These are phyloP conservation scores for Hydrangea macrophylla DNA, from an alignment of 148 eudicot species.

Conservation along the genomic window DNA sequence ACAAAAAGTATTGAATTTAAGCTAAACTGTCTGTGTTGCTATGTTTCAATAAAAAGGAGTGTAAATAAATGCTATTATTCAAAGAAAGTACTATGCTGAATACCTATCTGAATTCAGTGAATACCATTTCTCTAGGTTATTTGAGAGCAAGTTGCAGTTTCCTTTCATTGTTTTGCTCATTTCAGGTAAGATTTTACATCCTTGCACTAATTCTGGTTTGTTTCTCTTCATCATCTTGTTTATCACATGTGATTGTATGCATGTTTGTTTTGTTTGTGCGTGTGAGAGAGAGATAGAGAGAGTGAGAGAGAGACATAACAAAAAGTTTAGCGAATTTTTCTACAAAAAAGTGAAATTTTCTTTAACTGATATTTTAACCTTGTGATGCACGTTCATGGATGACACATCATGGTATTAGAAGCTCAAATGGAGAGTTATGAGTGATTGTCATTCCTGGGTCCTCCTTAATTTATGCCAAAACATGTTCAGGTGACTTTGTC, in stretches of 20 bases:
- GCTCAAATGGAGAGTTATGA: neutral
- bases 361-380: neutral
- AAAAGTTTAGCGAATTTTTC: neutral
- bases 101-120: neutral
- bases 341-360: neutral
- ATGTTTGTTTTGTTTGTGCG: neutral
- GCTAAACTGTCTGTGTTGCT: neutral
- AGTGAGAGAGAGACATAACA: too few relatives aligned
- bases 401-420: neutral
- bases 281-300: too few relatives aligned
- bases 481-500: neutral
- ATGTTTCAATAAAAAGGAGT: neutral
- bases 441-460: neutral
- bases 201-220: neutral
- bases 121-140: constrained; percentile 48
- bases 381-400: neutral
- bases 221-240: neutral
- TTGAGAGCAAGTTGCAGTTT: constrained; percentile 59
- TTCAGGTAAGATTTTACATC: constrained; percentile 55
- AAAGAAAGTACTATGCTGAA: too few relatives aligned
- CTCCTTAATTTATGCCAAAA: neutral
- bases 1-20: too few relatives aligned
- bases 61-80: neutral
- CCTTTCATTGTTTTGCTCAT: constrained; percentile 89
- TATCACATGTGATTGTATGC: constrained; percentile 1